These are phyloP conservation scores for Elongisporangium senticosum DNA, from an alignment of 352 stramenopile species.

Conservation along the genomic window DNA sequence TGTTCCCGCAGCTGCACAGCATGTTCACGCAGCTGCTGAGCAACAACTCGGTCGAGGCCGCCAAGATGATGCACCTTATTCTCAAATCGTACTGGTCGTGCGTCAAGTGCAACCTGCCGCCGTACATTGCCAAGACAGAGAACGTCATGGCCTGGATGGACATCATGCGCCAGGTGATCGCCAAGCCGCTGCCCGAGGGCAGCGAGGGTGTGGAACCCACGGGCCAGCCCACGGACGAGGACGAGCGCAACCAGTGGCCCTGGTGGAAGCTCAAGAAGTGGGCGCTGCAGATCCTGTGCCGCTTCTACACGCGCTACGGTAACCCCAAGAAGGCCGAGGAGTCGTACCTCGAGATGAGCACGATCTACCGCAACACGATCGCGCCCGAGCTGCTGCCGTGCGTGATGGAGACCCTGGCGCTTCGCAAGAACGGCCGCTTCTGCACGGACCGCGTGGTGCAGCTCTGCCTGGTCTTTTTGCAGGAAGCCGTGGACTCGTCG, in stretches of 20 bases:
- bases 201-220: constrained; percentile 66
- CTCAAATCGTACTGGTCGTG: constrained; percentile 98
- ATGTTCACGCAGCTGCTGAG: constrained; percentile 84
- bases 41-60: constrained; percentile 89
- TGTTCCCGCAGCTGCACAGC: constrained; percentile 91
- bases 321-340: constrained; percentile 93
- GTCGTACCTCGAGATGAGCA: constrained; percentile 89
- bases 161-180: constrained; percentile 76
- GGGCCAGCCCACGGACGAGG: constrained; percentile 87
- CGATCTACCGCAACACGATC: constrained; percentile 91
- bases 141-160: constrained; percentile 93
- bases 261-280: constrained; percentile 99
- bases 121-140: constrained; percentile 73
- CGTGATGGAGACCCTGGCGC: constrained; percentile 89
- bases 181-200: constrained; percentile 91
- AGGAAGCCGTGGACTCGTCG: constrained; percentile 92
- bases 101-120: constrained; percentile 93
- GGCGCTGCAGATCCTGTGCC: constrained; percentile 94
- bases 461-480: constrained; percentile 91
- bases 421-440: constrained; percentile 92
- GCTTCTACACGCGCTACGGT: constrained; percentile 96
- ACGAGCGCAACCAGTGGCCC: constrained; percentile 91
- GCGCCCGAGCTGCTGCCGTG: constrained; percentile 77
- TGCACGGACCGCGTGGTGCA: constrained; percentile 96
- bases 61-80: constrained; percentile 92